These are phyloP conservation scores for Saksenaea oblongispora DNA, from an alignment of 371 early-diverging fungal genomes.

Conservation along the genomic window DNA sequence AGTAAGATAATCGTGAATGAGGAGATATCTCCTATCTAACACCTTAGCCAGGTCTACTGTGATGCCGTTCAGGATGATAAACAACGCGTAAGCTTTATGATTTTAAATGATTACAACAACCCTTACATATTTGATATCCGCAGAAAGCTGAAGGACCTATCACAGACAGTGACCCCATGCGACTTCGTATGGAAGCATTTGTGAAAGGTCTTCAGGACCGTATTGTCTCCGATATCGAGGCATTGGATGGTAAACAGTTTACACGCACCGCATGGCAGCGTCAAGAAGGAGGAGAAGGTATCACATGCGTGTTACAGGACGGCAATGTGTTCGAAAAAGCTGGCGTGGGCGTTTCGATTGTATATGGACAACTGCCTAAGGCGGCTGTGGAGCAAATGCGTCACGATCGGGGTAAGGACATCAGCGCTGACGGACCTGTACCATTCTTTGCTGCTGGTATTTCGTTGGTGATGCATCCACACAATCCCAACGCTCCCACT, in stretches of 20 bases:
- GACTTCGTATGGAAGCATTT: slow-evolving; percentile 78
- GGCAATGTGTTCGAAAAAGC: slow-evolving; percentile 94
- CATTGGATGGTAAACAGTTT: slow-evolving; percentile 67
- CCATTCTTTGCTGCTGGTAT: slow-evolving; percentile 91
- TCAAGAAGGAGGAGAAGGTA: slow-evolving; percentile 86
- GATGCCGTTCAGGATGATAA: not conserved
- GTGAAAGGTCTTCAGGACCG: slow-evolving; percentile 76
- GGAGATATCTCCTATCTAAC: not conserved
- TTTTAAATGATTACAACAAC: not conserved
- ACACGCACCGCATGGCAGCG: slow-evolving; percentile 77
- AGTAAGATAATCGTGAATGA: not conserved
- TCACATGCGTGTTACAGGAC: slow-evolving; percentile 88
- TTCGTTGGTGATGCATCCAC: slow-evolving; percentile 89
- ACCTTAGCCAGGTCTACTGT: not conserved
- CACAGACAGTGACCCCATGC: slow-evolving; percentile 62
- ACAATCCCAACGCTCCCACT: slow-evolving; percentile 93
- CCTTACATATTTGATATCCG: not conserved
- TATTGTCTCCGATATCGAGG: slow-evolving; percentile 55
- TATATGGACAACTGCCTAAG: slow-evolving; percentile 74
- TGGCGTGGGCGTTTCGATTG: slow-evolving; percentile 83
- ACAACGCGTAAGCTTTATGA: not conserved
- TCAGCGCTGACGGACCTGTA: slow-evolving; percentile 46
- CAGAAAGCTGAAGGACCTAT: slow-evolving; percentile 45
- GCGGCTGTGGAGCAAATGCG: slow-evolving; percentile 80
- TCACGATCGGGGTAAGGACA: slow-evolving; percentile 56